Evolutionary conservation across 225 moss, liverwort and hornwort species (phyloP).

Genomic region (Bryoerythrophyllum caledonicum): DNA sequence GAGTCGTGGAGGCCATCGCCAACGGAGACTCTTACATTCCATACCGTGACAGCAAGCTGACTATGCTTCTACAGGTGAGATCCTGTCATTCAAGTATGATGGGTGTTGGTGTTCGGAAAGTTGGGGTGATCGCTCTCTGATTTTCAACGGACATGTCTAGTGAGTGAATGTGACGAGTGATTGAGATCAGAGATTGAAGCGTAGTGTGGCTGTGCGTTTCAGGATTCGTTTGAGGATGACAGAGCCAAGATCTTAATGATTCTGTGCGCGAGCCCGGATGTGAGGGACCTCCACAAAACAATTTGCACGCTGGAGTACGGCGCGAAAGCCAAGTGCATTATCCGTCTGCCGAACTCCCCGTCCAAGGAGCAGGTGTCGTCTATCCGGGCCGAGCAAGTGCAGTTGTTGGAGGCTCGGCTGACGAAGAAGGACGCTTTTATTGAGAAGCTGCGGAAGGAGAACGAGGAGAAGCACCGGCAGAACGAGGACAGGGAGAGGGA

Average conservation of each 20-base stretch:
- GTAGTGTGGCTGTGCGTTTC: neutral
- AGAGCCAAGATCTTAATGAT: conserved; percentile 90
- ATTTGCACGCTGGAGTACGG: conserved; percentile 85
- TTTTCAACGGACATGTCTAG: neutral
- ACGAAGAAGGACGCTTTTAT: conserved; percentile 74
- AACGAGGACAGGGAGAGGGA: conserved; percentile 53
- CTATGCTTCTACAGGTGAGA: conserved; percentile 89
- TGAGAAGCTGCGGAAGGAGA: conserved; percentile 57
- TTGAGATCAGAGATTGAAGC: neutral
- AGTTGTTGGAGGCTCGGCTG: conserved; percentile 64
- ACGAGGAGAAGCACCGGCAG: conserved; percentile 54
- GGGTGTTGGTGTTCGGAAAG: neutral
- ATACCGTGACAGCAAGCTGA: conserved; percentile 96
- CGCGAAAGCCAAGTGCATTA: conserved; percentile 89
- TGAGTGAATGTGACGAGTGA: neutral
- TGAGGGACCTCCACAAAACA: conserved; percentile 78
- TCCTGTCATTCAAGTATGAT: neutral
- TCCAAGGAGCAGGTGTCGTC: conserved; percentile 63
- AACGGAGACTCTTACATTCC: conserved; percentile 85
- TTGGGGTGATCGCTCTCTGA: neutral
- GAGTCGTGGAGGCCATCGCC: conserved; percentile 95
- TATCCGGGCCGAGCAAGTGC: conserved; percentile 58
- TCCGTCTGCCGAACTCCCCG: conserved; percentile 79
- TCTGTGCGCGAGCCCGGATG: conserved; percentile 79
- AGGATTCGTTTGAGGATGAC: conserved; percentile 93